Evolutionary conservation across 2,329 filamentous ascomycete species (phyloP), one percentile per base, ranked within the genome.

Genomic region (Nigrospora osmanthi): DNA sequence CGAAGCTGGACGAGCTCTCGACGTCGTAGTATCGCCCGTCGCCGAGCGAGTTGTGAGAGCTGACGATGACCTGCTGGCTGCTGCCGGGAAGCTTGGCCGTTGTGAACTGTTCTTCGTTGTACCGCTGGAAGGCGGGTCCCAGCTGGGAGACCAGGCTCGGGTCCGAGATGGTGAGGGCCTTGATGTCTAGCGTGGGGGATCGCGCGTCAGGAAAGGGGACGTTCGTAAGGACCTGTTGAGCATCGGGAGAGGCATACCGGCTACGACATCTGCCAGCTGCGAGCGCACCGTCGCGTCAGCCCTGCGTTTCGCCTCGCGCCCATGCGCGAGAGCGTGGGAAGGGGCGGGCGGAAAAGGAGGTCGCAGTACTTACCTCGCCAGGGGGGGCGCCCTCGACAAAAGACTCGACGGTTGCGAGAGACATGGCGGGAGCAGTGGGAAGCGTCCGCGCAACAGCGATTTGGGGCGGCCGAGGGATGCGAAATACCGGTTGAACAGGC

Each of bases 341-440:
- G 41, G 40, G 36, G 38, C 40, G 36, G 45, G 45, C 51, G 50
- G 52, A 52, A 65, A 45, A 49, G 42, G 28, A 47, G 40, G 70
- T 28, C 23, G 23, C 23, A 10, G 9, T 28, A 28, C 23, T 58
- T 80, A 95, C 91, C 85, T 98, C 93, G 73, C 93, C 93, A 17
- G 93, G 93, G 40, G 93, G 93, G 58, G 93, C 89, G 61, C 89
- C 88, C 71, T 95, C 84, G 53, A 98, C 84, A 66, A 97, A 98
- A 42, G 89, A 84, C 54, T 89, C 86, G 53, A 88, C 74, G 45
- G 82, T 81, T 49, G 79, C 74, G 51, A 80, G 55, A 43, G 62
- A 61, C 47, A 49, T 49, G 28, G 15, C 33, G 7, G 17, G 34
- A 12, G 16, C 39, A 16, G 30, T 40, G 38, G 23, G 23, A 28